These are phyloP conservation scores for Hyphopichia wangnamkhiaoensis DNA, from an alignment of 1,139 yeast species.

Conservation along the genomic window DNA sequence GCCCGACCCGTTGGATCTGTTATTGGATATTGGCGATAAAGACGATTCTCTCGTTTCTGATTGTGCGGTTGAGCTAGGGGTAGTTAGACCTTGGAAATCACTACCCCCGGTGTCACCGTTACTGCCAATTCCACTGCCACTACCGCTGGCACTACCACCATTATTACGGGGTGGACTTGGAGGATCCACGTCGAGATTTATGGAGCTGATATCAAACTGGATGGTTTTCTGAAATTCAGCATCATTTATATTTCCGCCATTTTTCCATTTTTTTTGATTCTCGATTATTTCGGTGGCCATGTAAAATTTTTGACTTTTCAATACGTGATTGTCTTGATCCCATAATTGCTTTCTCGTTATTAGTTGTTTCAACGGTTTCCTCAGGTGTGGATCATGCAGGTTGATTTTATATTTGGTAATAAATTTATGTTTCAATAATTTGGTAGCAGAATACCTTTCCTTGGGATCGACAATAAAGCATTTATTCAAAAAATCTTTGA, in stretches of 20 bases:
- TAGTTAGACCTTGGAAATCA: constrained; percentile 7
- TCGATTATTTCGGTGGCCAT: constrained; percentile 40
- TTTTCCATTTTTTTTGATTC: constrained; percentile 39
- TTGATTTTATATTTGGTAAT: constrained; percentile 29
- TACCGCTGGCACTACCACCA: neutral
- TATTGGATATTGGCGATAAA: constrained; percentile 10
- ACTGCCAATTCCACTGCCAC: too few relatives aligned
- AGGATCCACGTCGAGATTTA: constrained; percentile 12
- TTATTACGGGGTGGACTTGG: neutral
- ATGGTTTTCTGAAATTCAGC: constrained; percentile 18
- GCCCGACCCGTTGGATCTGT: neutral
- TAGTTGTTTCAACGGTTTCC: constrained; percentile 29
- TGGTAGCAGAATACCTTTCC: constrained; percentile 57
- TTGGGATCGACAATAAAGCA: constrained; percentile 68
- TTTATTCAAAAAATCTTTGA: constrained; percentile 60
- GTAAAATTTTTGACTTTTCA: constrained; percentile 36
- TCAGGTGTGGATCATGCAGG: constrained; percentile 10
- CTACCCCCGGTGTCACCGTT: too few relatives aligned
- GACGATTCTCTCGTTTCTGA: constrained; percentile 19
- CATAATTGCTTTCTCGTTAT: constrained; percentile 41
- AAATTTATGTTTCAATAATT: constrained; percentile 62
- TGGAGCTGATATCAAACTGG: constrained; percentile 41
- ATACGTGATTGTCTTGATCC: constrained; percentile 43
- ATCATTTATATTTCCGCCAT: constrained; percentile 6
- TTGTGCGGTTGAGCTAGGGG: constrained; percentile 15